Conservation (phyloP, 73 alveolate species). For the Stentor coeruleus region DNA sequence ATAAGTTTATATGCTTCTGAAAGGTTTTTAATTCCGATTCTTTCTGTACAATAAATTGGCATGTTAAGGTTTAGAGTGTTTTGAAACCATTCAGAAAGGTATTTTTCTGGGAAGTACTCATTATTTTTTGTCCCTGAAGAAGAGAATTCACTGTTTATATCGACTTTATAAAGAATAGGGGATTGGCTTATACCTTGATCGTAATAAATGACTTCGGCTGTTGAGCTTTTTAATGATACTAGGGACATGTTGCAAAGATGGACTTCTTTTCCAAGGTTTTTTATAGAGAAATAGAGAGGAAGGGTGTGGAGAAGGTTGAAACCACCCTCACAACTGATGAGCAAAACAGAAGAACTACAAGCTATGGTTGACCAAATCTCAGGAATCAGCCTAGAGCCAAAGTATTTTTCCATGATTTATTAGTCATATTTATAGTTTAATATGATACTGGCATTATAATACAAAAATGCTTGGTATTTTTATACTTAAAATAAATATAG, state of each 20-base stretch:
- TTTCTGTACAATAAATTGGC: neutral
- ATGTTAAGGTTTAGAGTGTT: neutral
- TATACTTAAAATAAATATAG: too few species aligned
- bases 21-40: slow-evolving; percentile 2
- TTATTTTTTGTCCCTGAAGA: neutral
- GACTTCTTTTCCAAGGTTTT: neutral
- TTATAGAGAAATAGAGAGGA: neutral
- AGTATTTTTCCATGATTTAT: neutral
- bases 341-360: neutral
- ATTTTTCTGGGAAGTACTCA: neutral
- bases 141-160: neutral
- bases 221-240: neutral
- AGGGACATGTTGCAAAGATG: slow-evolving; percentile 1
- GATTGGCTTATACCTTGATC: neutral
- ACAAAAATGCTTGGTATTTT: too few species aligned
- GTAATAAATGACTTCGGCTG: neutral
- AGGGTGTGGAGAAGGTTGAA: neutral
- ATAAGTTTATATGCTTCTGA: neutral
- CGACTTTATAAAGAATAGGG: neutral
- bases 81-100: slow-evolving; percentile 11
- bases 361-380: neutral
- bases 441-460: too few species aligned
- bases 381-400: neutral
- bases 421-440: too few species aligned
- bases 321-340: slow-evolving; percentile 11